phyloP scores from a whole-genome alignment of 2,329 filamentous ascomycete species.

The Drechslerella coelobrocha region DNA sequence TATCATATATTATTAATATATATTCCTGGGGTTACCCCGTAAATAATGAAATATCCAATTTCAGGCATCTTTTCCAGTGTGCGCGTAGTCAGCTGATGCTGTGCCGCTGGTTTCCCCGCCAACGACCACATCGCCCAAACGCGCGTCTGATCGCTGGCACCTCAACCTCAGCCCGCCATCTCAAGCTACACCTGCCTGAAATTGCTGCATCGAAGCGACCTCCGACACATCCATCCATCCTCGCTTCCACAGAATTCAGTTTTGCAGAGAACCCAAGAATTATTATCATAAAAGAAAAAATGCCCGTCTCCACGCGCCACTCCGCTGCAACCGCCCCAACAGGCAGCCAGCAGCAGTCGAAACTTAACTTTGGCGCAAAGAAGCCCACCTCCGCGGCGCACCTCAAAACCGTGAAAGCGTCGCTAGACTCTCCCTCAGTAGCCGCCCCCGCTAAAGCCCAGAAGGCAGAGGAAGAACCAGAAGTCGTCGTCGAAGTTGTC shows the following conservation, averaged over 20 bases:
- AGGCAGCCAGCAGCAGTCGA: constrained; percentile 31
- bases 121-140: not conserved
- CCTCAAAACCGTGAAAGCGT: constrained; percentile 54
- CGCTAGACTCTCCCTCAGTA: constrained; percentile 10
- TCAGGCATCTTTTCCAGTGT: not conserved
- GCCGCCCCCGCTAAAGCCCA: constrained; percentile 46
- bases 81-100: not conserved
- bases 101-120: not conserved
- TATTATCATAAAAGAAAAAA: not conserved
- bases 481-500: not conserved
- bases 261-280: not conserved
- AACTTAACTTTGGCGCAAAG: constrained; percentile 39
- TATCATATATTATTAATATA: not conserved
- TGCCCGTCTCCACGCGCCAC: constrained; percentile 44
- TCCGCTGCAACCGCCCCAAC: constrained; percentile 8
- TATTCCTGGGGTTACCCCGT: not conserved
- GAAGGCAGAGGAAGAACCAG: constrained; percentile 52
- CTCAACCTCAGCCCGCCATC: not conserved
- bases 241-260: not conserved
- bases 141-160: not conserved
- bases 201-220: not conserved
- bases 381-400: constrained; percentile 48
- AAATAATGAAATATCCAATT: not conserved
- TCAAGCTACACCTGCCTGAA: not conserved
- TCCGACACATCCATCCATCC: not conserved